These are phyloP conservation scores for Lathyrus sativus DNA, from an alignment of 306 rosid species.

Conservation along the genomic window DNA sequence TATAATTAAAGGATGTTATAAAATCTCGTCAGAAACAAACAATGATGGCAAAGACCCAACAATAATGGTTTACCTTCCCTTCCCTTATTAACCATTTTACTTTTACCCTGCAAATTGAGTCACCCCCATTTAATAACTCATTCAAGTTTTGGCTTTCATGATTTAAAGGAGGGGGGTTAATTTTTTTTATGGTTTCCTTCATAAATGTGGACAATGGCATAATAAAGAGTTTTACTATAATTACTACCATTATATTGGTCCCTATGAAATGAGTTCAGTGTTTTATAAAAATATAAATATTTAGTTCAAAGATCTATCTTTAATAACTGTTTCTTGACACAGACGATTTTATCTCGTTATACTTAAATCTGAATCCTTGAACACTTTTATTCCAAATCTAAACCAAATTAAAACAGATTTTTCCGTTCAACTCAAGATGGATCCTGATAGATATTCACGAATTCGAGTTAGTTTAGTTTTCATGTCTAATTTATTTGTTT, in stretches of 20 bases:
- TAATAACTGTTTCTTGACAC: too few species aligned
- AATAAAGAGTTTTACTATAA: slow-evolving; percentile 42
- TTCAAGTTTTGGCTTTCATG: slow-evolving; percentile 42
- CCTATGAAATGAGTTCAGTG: too few species aligned
- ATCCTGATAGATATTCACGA: too few species aligned
- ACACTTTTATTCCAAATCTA: too few species aligned
- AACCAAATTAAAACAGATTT: too few species aligned
- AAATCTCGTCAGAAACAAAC: slow-evolving; percentile 69
- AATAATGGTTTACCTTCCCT: slow-evolving; percentile 56
- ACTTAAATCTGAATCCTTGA: too few species aligned
- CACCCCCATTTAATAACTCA: slow-evolving; percentile 36
- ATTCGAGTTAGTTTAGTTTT: too few species aligned
- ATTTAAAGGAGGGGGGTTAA: slow-evolving; percentile 43
- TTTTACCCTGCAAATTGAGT: slow-evolving; percentile 50
- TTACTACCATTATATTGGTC: background rate
- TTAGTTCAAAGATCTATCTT: too few species aligned
- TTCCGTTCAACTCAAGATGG: too few species aligned
- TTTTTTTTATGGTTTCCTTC: slow-evolving; percentile 42
- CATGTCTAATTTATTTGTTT: too few species aligned
- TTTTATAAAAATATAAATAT: too few species aligned
- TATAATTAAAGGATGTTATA: slow-evolving; percentile 49
- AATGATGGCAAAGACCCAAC: slow-evolving; percentile 78
- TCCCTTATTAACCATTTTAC: slow-evolving; percentile 43
- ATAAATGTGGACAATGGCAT: slow-evolving; percentile 70
- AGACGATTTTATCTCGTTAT: too few species aligned